These are phyloP conservation scores for Metarhizium rileyi DNA, from an alignment of 2,329 filamentous ascomycete species.

Conservation along the genomic window DNA sequence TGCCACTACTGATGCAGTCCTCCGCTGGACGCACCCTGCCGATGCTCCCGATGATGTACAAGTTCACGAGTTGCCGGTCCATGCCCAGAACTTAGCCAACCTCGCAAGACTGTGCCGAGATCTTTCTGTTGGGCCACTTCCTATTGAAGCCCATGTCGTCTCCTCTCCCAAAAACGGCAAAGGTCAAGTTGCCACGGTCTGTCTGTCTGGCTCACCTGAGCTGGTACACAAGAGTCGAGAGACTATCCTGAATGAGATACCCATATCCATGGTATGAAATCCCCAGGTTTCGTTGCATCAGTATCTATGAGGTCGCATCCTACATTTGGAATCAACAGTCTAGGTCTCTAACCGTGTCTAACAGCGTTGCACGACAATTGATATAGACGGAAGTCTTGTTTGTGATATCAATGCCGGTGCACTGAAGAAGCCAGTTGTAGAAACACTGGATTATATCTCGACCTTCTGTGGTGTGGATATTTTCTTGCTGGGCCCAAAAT, in stretches of 20 bases:
- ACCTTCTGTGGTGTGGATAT: slow-evolving; percentile 90
- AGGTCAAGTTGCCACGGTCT: slow-evolving; percentile 74
- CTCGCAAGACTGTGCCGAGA: slow-evolving; percentile 73
- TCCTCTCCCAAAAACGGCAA: slow-evolving; percentile 66
- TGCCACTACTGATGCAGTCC: slow-evolving; percentile 76
- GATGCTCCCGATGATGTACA: slow-evolving; percentile 76
- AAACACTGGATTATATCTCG: slow-evolving; percentile 80
- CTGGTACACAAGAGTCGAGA: slow-evolving; percentile 83
- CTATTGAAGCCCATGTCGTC: slow-evolving; percentile 76
- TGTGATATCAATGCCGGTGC: slow-evolving; percentile 60
- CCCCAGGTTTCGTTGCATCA: background rate
- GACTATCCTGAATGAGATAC: slow-evolving; percentile 82
- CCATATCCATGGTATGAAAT: slow-evolving; percentile 74
- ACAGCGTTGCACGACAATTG: slow-evolving; percentile 78
- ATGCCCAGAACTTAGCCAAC: slow-evolving; percentile 74
- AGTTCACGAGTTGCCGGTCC: slow-evolving; percentile 83
- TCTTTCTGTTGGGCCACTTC: slow-evolving; percentile 59
- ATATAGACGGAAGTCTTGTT: slow-evolving; percentile 85
- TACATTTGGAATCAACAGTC: background rate
- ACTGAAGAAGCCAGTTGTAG: slow-evolving; percentile 65
- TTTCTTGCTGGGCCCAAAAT: slow-evolving; percentile 85
- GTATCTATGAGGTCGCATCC: background rate
- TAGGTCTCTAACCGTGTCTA: slow-evolving; percentile 9
- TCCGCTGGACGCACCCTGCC: slow-evolving; percentile 88
- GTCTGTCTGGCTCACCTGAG: slow-evolving; percentile 79